Conservation (phyloP, 768 basidiomycete species). For the Auriculariales sp. region DNA sequence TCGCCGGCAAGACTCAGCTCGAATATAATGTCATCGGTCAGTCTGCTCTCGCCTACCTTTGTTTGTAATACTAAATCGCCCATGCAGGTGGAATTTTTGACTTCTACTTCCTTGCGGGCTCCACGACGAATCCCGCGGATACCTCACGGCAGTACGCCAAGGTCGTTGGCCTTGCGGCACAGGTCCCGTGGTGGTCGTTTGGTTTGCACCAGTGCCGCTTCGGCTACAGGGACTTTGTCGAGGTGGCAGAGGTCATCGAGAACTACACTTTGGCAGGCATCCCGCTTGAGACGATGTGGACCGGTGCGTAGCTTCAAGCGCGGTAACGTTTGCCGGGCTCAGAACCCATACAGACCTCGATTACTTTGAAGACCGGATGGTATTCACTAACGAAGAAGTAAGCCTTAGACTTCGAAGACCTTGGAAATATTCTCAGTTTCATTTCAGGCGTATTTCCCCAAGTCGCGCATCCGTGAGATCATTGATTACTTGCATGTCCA, state of each 20-base stretch:
- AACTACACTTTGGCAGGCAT: constrained; percentile 47
- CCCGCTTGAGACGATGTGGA: constrained; percentile 69
- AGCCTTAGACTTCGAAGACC: no score
- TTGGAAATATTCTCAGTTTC: no score
- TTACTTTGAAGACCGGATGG: constrained; percentile 52
- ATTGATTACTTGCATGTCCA: constrained; percentile 44
- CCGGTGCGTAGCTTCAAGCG: constrained; percentile 22
- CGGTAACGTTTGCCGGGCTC: no score
- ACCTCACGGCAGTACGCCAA: constrained; percentile 57
- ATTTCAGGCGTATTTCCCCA: constrained; percentile 52
- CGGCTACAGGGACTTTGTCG: constrained; percentile 47
- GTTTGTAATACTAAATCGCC: no score
- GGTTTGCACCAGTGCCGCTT: constrained; percentile 63
- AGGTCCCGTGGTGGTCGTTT: constrained; percentile 63
- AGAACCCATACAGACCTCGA: constrained; percentile 12
- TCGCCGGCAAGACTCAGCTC: constrained; percentile 23
- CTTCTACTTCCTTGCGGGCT: constrained; percentile 66
- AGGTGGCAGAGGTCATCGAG: constrained; percentile 44
- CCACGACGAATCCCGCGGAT: constrained; percentile 37
- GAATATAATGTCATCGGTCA: constrained; percentile 72
- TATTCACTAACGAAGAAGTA: constrained; percentile 64
- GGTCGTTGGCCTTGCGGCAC: constrained; percentile 48
- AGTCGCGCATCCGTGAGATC: constrained; percentile 48
- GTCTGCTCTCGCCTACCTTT: no score
- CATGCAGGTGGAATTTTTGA: constrained; percentile 65